These are phyloP conservation scores for Sphagnum contortum DNA, from an alignment of 225 moss, liverwort and hornwort species.

Conservation along the genomic window DNA sequence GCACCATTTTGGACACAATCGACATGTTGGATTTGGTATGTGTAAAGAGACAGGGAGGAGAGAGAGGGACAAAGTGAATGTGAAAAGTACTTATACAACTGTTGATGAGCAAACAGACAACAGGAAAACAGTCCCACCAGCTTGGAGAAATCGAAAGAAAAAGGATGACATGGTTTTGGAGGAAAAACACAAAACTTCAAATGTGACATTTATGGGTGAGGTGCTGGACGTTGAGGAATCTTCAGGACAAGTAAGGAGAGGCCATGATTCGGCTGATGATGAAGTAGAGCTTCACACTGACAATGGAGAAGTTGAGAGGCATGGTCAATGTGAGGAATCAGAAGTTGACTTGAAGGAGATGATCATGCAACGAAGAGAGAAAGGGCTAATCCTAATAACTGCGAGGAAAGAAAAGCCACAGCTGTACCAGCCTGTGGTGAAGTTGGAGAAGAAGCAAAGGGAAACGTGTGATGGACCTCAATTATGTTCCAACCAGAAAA, in stretches of 20 bases:
- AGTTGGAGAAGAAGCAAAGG: slow-evolving; percentile 7
- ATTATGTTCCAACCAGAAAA: no score
- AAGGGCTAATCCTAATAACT: slow-evolving; percentile 5
- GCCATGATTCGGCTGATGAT: not conserved
- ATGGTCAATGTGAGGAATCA: not conserved
- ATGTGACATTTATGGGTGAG: not conserved
- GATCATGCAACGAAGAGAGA: slow-evolving; percentile 10
- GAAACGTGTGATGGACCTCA: not conserved
- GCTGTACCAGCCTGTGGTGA: not conserved
- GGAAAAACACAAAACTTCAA: not conserved
- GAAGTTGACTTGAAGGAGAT: slow-evolving; percentile 16
- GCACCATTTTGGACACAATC: no score
- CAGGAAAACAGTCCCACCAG: no score
- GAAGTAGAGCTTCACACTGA: slow-evolving; percentile 2
- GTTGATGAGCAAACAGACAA: no score
- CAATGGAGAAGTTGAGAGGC: not conserved
- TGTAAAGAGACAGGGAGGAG: no score
- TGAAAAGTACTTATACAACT: no score
- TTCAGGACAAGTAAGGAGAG: not conserved
- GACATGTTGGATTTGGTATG: no score
- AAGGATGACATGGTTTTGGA: no score
- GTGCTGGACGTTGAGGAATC: not conserved
- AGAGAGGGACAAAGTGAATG: no score
- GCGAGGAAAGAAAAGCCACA: slow-evolving; percentile 3
- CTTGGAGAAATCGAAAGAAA: no score